phyloP scores from a whole-genome alignment of 2,329 filamentous ascomycete genomes.

The Aspergillus glaucus region DNA sequence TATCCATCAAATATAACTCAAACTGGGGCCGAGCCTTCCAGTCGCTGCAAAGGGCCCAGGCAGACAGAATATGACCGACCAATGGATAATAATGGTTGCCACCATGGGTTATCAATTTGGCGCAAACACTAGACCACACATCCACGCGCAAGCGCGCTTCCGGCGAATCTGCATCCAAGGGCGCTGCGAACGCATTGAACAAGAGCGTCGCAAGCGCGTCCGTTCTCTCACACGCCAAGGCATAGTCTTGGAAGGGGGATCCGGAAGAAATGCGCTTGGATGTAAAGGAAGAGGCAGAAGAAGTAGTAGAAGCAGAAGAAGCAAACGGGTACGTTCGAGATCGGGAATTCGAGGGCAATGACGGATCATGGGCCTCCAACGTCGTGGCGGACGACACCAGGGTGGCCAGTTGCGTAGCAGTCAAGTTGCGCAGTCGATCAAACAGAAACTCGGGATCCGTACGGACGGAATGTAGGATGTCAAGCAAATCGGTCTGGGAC shows the following conservation, averaged over 20 bases:
- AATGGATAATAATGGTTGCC: conserved; percentile 74
- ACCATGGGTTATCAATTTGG: conserved; percentile 70
- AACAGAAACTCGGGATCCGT: conserved; percentile 85
- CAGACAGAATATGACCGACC: conserved; percentile 75
- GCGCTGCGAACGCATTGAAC: conserved; percentile 84
- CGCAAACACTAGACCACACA: conserved; percentile 82
- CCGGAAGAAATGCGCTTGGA: conserved; percentile 39
- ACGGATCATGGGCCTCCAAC: conserved; percentile 75
- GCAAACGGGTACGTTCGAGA: conserved; percentile 35
- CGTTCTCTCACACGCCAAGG: conserved; percentile 82
- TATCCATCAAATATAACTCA: conserved; percentile 92
- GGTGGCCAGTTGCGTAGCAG: conserved; percentile 66
- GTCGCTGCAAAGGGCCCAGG: conserved; percentile 78
- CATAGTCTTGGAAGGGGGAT: conserved; percentile 67
- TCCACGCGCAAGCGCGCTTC: conserved; percentile 75
- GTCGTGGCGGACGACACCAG: conserved; percentile 73
- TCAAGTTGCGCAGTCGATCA: conserved; percentile 69
- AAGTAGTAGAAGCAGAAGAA: neutral
- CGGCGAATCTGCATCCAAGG: conserved; percentile 69
- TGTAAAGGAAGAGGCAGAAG: conserved; percentile 40
- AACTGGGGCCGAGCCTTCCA: conserved; percentile 87
- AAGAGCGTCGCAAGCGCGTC: conserved; percentile 79
- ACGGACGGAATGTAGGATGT: conserved; percentile 73
- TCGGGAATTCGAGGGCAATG: conserved; percentile 62
- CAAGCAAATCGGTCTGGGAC: conserved; percentile 67